Base-by-base conservation (phyloP, 768 basidiomycete genomes). In the Pholiota microspora region DNA sequence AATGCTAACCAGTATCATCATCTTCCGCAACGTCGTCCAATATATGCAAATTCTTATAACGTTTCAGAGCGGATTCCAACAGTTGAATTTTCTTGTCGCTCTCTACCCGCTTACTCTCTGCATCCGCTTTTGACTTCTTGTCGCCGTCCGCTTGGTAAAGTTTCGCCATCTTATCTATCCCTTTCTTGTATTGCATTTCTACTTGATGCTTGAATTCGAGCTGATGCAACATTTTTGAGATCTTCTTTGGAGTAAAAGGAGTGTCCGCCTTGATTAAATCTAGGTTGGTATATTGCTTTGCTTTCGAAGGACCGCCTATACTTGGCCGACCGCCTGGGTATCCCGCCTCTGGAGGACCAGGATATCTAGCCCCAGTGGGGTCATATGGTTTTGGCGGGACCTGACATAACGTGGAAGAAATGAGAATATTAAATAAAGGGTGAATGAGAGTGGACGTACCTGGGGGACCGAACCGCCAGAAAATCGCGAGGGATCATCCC, bases 141-240 rank as follows among this genome's bases (percentile, higher is more conserved):
- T 99, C 97, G 51, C 95, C 96, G 65, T 99, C 97, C 4, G 89
- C 92, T 64, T 93, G 86, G 69, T 98, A 98, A 28, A 98, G 80
- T 71, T 91, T 95, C 32, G 88, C 91, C 97, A 99, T 99, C 77
- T 98, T 98, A 74, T 98, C 95, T 59, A 98, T 97, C 36, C 97
- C 97, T 69, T 88, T 83, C 78, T 95, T 96, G 78, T 98, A 98
- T 73, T 98, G 94, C 75, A 89, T 84, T 73, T 99, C 97, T 59
- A 99, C 93, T 71, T 96, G 92, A 52, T 98, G 85, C 75, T 99
- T 99, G 83, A 98, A 99, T 73, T 98, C 95, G 58, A 99, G 86
- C 71, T 98, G 95, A 72, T 98, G 95, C 47, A 98, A 84, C 95
- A 98, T 98, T 62, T 85, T 85, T 36, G 94, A 92, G 69, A 99